Conservation (phyloP, 2,329 filamentous ascomycete genomes). For the Penicillium digitatum region DNA sequence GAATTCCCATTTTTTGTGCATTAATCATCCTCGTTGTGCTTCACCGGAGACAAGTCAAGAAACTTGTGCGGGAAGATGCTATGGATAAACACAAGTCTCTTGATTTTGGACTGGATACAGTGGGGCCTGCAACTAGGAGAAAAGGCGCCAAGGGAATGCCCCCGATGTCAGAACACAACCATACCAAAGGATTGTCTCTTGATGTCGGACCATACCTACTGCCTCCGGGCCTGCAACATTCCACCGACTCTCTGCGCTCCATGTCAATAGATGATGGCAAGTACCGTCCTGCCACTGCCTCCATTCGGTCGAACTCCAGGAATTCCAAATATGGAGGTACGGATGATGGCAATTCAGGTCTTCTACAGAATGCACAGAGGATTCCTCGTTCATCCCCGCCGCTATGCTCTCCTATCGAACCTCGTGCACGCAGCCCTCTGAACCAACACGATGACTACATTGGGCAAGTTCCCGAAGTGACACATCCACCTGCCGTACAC, state of each 20-base stretch:
- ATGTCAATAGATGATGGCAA: conserved; percentile 80
- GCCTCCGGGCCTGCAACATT: conserved; percentile 73
- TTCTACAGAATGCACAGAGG: conserved; percentile 55
- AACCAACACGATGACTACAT: conserved; percentile 15
- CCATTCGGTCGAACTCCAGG: conserved; percentile 37
- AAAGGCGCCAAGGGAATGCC: conserved; percentile 36
- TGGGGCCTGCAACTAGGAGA: conserved; percentile 39
- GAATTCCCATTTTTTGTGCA: conserved; percentile 69
- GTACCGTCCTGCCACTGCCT: conserved; percentile 62
- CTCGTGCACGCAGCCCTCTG: background rate
- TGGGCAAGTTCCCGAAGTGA: conserved; percentile 12
- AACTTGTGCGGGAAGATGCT: conserved; percentile 69
- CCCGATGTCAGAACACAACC: conserved; percentile 40
- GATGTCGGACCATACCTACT: conserved; percentile 84
- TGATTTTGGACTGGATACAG: conserved; percentile 77
- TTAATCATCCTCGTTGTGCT: conserved; percentile 67
- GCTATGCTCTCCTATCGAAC: conserved; percentile 23
- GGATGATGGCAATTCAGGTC: conserved; percentile 49
- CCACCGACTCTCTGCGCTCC: conserved; percentile 80
- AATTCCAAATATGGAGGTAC: conserved; percentile 43
- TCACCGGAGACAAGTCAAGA: conserved; percentile 72
- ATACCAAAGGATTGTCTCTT: conserved; percentile 54
- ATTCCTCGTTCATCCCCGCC: conserved; percentile 55
- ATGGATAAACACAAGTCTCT: conserved; percentile 85
- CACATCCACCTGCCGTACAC: conserved; percentile 9